Percentiles rank a stretch among this genome's conserved stretches.
Evolutionary conservation across 495 filamentous ascomycete species (phyloP).

Genomic region (Talaromyces thailandensis): DNA sequence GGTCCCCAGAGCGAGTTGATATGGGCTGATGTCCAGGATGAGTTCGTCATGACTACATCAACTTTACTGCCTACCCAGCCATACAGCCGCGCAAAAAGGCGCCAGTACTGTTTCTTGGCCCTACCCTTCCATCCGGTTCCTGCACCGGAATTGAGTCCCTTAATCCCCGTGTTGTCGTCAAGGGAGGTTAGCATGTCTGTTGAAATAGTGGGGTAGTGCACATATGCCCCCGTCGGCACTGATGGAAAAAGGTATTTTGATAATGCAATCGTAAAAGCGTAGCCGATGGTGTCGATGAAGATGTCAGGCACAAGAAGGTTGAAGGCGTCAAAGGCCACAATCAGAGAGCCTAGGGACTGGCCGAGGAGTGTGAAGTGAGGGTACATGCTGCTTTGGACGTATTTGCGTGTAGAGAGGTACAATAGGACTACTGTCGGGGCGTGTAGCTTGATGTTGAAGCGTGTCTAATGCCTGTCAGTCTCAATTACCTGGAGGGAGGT

Average conservation of each 20-base stretch:
- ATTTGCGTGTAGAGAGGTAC: conserved; percentile 80
- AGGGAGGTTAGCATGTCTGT: conserved; percentile 94
- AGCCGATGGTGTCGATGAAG: conserved; percentile 97
- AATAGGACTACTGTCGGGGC: conserved; percentile 76
- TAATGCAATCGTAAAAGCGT: conserved; percentile 79
- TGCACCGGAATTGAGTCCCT: conserved; percentile 76
- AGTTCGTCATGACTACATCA: conserved; percentile 95
- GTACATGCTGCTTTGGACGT: conserved; percentile 74
- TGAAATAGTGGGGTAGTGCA: conserved; percentile 96
- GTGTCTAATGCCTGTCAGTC: conserved; percentile 39
- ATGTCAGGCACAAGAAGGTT: conserved; percentile 83
- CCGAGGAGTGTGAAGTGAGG: conserved; percentile 92
- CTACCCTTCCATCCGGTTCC: conserved; percentile 59
- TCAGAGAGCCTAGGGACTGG: conserved; percentile 77
- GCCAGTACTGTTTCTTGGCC: conserved; percentile 76
- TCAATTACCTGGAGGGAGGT: not conserved
- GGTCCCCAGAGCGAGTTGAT: conserved; percentile 73
- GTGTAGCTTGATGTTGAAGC: conserved; percentile 89
- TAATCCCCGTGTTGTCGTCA: conserved; percentile 50
- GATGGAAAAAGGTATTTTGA: conserved; percentile 72
- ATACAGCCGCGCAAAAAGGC: conserved; percentile 73
- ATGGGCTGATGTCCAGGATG: conserved; percentile 83
- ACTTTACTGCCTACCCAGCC: conserved; percentile 68
- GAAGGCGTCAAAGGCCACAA: conserved; percentile 91
- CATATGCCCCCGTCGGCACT: conserved; percentile 85